Percentiles rank a stretch among this genome's conserved stretches.
These are phyloP conservation scores for Delonix regia DNA, from an alignment of 306 rosid genomes.

Conservation along the genomic window DNA sequence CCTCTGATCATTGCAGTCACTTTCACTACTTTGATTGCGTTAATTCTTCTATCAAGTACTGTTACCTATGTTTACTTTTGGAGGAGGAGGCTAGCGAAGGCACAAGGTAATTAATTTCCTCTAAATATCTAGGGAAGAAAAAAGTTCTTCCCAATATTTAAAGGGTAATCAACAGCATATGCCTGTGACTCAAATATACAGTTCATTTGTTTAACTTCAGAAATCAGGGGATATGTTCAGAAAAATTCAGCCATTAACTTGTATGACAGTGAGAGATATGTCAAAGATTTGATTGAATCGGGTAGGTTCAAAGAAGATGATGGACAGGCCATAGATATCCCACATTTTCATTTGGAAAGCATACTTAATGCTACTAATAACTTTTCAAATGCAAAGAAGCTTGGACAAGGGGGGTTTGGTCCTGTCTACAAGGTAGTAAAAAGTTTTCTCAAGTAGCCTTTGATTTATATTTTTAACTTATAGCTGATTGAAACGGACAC, in stretches of 20 bases:
- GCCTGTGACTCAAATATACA: neutral
- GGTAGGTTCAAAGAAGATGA: slow-evolving; percentile 59
- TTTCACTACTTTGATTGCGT: slow-evolving; percentile 37
- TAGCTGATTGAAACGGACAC: slow-evolving; percentile 7
- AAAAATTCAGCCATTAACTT: slow-evolving; percentile 53
- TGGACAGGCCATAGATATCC: slow-evolving; percentile 64
- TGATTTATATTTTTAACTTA: neutral
- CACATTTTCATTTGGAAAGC: slow-evolving; percentile 64
- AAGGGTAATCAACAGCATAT: neutral
- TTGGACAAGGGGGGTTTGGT: slow-evolving; percentile 84
- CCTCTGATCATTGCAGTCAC: slow-evolving; percentile 50
- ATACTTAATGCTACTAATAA: slow-evolving; percentile 59
- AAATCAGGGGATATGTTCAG: slow-evolving; percentile 47
- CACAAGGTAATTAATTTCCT: slow-evolving; percentile 53
- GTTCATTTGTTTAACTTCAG: slow-evolving; percentile 53
- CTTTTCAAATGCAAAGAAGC: slow-evolving; percentile 69
- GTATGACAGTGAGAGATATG: slow-evolving; percentile 53
- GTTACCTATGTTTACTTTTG: slow-evolving; percentile 45
- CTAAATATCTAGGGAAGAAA: neutral
- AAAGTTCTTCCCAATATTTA: slow-evolving; percentile 7
- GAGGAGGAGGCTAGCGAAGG: slow-evolving; percentile 47
- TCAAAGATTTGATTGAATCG: slow-evolving; percentile 63
- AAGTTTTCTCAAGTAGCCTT: neutral
- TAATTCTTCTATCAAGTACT: slow-evolving; percentile 56
- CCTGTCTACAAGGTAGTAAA: slow-evolving; percentile 68